Conservation (phyloP, 441 rosid species). For the Corymbia citriodora region DNA sequence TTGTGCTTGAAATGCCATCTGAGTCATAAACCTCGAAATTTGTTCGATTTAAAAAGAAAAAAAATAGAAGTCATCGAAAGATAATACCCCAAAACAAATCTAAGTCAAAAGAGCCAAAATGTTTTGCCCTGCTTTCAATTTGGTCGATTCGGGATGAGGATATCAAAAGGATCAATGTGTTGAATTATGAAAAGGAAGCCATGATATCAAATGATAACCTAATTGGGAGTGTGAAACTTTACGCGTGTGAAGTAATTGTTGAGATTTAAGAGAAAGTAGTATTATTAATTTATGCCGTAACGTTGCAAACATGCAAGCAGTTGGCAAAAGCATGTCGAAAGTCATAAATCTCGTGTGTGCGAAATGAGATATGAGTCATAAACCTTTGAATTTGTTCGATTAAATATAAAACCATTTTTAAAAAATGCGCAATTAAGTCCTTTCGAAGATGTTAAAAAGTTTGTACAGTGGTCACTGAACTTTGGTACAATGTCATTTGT, state of each 20-base stretch:
- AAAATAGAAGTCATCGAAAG: too few relatives aligned
- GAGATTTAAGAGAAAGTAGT: not conserved
- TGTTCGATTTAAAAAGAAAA: too few relatives aligned
- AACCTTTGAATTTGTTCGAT: not conserved
- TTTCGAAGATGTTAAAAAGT: too few relatives aligned
- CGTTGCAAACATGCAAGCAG: accelerated
- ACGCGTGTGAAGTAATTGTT: not conserved
- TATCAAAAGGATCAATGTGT: not conserved
- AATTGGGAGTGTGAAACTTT: not conserved
- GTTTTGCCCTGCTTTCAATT: not conserved
- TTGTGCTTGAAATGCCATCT: not conserved
- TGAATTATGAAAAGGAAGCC: not conserved
- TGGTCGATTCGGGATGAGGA: not conserved
- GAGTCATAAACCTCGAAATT: not conserved
- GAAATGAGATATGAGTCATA: accelerated
- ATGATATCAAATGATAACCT: not conserved
- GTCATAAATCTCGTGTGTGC: not conserved
- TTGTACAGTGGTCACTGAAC: too few relatives aligned
- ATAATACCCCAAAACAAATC: too few relatives aligned
- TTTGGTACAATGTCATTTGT: too few relatives aligned
- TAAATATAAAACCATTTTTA: not conserved
- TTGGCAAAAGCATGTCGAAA: accelerated
- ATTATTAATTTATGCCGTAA: not conserved
- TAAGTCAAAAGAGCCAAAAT: not conserved
- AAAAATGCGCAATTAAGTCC: too few relatives aligned